These are phyloP conservation scores for Meyerozyma smithsonii DNA, from an alignment of 1,139 yeast species.

Conservation along the genomic window DNA sequence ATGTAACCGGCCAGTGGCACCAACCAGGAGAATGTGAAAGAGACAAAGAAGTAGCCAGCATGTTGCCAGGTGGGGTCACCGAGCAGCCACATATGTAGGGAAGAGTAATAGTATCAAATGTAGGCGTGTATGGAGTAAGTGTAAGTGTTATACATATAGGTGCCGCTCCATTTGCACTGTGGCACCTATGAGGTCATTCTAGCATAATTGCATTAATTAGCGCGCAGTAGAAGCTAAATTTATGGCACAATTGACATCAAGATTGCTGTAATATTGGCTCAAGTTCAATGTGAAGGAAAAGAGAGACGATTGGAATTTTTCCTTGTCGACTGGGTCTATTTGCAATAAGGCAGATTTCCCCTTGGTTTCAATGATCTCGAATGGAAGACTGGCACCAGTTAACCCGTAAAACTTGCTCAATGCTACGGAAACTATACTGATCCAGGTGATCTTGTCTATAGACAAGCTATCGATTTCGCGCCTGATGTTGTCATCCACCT, in stretches of 20 bases:
- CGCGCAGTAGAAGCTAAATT: neutral
- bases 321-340: slow-evolving; percentile 8
- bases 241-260: neutral
- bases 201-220: too few species aligned
- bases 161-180: too few species aligned
- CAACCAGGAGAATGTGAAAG: neutral
- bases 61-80: too few species aligned
- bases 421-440: slow-evolving; percentile 7
- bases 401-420: slow-evolving; percentile 10
- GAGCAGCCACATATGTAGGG: too few species aligned
- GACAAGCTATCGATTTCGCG: slow-evolving; percentile 7
- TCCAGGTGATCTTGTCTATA: slow-evolving; percentile 10
- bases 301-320: slow-evolving; percentile 8
- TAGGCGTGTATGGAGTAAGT: neutral
- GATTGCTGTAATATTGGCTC: slow-evolving; percentile 6
- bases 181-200: too few species aligned
- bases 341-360: slow-evolving; percentile 11
- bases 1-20: neutral
- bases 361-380: slow-evolving; percentile 5
- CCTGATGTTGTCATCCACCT: slow-evolving; percentile 2
- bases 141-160: neutral
- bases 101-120: neutral
- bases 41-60: neutral
- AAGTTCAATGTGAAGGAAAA: slow-evolving; percentile 9
- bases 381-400: neutral